Conservation (phyloP, 1,284 basidiomycete species). For the Sanghuangporus sanghuang region DNA sequence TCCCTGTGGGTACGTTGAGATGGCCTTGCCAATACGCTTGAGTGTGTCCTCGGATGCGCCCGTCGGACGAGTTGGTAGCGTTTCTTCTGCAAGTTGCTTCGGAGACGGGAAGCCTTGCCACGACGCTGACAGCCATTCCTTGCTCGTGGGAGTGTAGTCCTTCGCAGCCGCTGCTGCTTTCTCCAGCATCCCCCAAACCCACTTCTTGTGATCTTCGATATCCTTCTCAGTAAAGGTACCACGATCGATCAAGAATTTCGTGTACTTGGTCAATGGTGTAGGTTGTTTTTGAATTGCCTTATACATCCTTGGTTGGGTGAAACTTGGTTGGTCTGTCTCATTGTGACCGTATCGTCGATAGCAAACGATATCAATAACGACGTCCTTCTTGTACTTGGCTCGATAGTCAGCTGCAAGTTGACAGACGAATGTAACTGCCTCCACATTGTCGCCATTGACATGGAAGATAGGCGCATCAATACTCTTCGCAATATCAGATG, state of each 20-base stretch:
- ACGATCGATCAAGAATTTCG: constrained; percentile 86
- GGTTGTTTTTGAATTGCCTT: constrained; percentile 94
- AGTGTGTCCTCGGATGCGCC: constrained; percentile 79
- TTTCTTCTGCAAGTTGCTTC: constrained; percentile 89
- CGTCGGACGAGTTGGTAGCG: constrained; percentile 85
- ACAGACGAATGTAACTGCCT: constrained; percentile 97
- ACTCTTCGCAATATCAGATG: constrained; percentile 98
- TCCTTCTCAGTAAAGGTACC: constrained; percentile 95
- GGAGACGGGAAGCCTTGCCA: constrained; percentile 99
- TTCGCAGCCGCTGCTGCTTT: constrained; percentile 87
- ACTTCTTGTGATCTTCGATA: constrained; percentile 97
- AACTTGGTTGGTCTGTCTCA: constrained; percentile 98
- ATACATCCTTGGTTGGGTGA: constrained; percentile 99
- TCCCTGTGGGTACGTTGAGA: constrained; percentile 80
- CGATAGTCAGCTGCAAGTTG: constrained; percentile 98
- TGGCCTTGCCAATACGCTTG: constrained; percentile 80
- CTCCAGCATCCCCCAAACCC: constrained; percentile 99
- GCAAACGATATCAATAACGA: constrained; percentile 98
- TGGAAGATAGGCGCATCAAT: constrained; percentile 99
- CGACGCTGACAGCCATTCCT: constrained; percentile 96
- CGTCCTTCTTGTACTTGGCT: constrained; percentile 98
- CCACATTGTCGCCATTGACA: constrained; percentile 98
- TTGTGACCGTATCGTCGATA: constrained; percentile 99
- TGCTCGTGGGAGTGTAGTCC: constrained; percentile 89
- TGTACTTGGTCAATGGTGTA: constrained; percentile 88